Conservation (phyloP, 306 rosid genomes). For the Cicer chorassanicum region DNA sequence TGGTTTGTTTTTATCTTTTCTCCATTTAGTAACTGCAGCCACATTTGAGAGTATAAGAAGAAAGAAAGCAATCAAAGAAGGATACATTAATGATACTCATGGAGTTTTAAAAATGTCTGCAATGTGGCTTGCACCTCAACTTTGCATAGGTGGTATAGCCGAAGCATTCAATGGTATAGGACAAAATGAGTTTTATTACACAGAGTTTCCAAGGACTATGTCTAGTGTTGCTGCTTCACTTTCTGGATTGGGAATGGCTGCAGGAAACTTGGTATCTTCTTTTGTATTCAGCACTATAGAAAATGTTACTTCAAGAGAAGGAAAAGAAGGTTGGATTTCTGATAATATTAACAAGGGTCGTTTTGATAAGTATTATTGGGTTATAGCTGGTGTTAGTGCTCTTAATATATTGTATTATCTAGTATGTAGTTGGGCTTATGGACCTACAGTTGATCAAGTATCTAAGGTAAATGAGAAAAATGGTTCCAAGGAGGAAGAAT, state of each 20-base stretch:
- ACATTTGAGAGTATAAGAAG: constrained; percentile 55
- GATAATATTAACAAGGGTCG: constrained; percentile 61
- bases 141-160: constrained; percentile 61
- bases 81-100: constrained; percentile 41
- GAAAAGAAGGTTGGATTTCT: constrained; percentile 67
- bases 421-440: constrained; percentile 71
- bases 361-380: constrained; percentile 64
- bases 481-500: constrained; percentile 40
- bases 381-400: constrained; percentile 52
- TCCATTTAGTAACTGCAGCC: constrained; percentile 56
- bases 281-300: constrained; percentile 52
- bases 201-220: constrained; percentile 69
- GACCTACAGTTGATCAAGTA: constrained; percentile 53
- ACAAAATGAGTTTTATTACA: constrained; percentile 73
- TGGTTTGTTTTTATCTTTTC: constrained; percentile 52
- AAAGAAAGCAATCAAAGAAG: constrained; percentile 51
- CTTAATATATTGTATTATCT: constrained; percentile 56
- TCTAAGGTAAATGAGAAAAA: constrained; percentile 23
- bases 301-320: constrained; percentile 60
- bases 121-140: constrained; percentile 67
- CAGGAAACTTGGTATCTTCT: constrained; percentile 60
- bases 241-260: constrained; percentile 60
- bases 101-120: constrained; percentile 68
- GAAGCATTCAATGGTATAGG: constrained; percentile 75
- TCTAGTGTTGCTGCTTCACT: constrained; percentile 64